These are phyloP conservation scores for Williopsis jadinii DNA, from an alignment of 1,139 yeast species.

Conservation along the genomic window DNA sequence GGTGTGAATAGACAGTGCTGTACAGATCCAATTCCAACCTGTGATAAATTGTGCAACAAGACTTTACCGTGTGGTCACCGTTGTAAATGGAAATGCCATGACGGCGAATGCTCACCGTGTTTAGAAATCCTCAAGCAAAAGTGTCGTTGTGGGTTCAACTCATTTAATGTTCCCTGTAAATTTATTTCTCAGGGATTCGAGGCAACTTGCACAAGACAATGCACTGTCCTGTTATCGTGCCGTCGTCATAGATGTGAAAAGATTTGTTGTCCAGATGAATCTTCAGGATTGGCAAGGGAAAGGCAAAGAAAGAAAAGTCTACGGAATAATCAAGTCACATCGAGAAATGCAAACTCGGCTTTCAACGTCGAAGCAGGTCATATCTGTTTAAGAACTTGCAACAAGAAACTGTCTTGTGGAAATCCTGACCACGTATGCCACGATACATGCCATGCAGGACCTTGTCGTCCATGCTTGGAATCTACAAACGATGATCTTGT, in stretches of 20 bases:
- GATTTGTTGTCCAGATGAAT: slow-evolving; percentile 66
- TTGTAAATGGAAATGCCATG: slow-evolving; percentile 69
- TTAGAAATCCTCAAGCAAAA: slow-evolving; percentile 24
- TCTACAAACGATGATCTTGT: slow-evolving; percentile 70
- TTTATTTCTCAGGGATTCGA: slow-evolving; percentile 41
- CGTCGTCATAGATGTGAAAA: slow-evolving; percentile 71
- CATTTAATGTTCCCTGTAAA: slow-evolving; percentile 56
- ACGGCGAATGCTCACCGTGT: slow-evolving; percentile 71
- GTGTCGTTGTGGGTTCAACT: slow-evolving; percentile 32
- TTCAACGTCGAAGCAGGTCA: slow-evolving; percentile 64
- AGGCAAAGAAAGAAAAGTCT: slow-evolving; percentile 42
- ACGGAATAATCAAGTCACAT: slow-evolving; percentile 31
- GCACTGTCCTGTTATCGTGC: slow-evolving; percentile 72
- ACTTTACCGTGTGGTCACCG: slow-evolving; percentile 64
- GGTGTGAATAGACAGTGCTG: slow-evolving; percentile 45
- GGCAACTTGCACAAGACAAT: slow-evolving; percentile 68
- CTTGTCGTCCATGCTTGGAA: slow-evolving; percentile 80
- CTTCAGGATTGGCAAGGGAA: slow-evolving; percentile 56
- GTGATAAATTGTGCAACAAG: slow-evolving; percentile 60
- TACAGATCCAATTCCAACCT: slow-evolving; percentile 72
- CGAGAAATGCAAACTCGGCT: slow-evolving; percentile 37
- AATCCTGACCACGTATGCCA: slow-evolving; percentile 52
- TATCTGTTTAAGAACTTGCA: slow-evolving; percentile 68
- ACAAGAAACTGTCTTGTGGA: slow-evolving; percentile 62
- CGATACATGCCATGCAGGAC: slow-evolving; percentile 75